Evolutionary conservation across 2,329 filamentous ascomycete species (phyloP), one percentile per base, ranked within the genome.

Genomic region (Alternaria novae-zelandiae): DNA sequence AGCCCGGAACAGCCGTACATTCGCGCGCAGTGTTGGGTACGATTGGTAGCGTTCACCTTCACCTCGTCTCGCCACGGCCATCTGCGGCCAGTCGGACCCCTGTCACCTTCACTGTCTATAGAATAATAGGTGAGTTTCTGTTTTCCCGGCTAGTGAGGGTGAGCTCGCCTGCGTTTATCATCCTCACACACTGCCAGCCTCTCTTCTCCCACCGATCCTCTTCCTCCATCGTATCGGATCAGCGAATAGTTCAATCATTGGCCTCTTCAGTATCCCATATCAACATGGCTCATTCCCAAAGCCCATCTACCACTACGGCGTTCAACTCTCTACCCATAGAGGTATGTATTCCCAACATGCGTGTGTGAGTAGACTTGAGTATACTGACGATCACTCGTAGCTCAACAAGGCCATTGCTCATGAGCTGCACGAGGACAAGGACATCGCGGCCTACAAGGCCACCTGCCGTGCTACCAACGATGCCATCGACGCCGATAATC

Each of bases 371-470:
- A 30, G 13, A 43, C n/a, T 2, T 11, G 5, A 15, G 21, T 20
- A 45, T 44, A 26, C 54, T 68, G 32, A 65, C 49, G 36, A 15
- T 26, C 26, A 11, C 56, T 20, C 2, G 21, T 46, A 84, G 82
- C 70, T 83, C 55, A 81, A 78, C 64, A 78, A 83, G 53, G 54
- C 70, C 32, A 82, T 84, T 17, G 81, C 76, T 15, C 57, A 69
- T 55, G 57, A 74, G 15, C 70, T 85, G 20, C 74, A 79, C 2
- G 61, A 63, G 7, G 84, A 86, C 69, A 67, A 70, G 17, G 84
- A 86, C 64, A 69, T 87, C 13, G 68, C 71, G 23, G 77, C 66
- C 56, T 86, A 82, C 68, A 72, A 78, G 7, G 59, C 70, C 2
- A 67, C 82, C 20, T 86, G 84, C 74, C 73, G 69, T 8, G 68